phyloP scores from a whole-genome alignment of 2,329 filamentous ascomycete species.

The Aureobasidium sp. region DNA sequence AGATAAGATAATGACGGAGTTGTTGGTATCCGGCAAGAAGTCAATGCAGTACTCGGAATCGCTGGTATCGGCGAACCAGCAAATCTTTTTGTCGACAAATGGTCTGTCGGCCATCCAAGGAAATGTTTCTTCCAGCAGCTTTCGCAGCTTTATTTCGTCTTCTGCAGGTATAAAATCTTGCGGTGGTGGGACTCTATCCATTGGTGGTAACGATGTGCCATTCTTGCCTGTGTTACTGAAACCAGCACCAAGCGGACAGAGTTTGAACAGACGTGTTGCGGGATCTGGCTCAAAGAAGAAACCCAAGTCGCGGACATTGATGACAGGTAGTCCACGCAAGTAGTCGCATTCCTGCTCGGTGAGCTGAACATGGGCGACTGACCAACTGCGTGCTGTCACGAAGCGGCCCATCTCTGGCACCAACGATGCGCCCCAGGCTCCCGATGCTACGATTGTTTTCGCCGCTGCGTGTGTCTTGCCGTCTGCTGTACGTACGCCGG shows the following conservation, averaged over 20 bases:
- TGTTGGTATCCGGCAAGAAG: constrained; percentile 45
- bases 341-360: constrained; percentile 47
- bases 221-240: constrained; percentile 37
- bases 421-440: constrained; percentile 44
- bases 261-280: constrained; percentile 51
- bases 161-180: constrained; percentile 45
- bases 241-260: constrained; percentile 54
- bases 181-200: constrained; percentile 35
- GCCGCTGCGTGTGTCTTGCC: constrained; percentile 20
- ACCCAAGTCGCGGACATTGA: constrained; percentile 47
- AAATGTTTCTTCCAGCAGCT: constrained; percentile 46
- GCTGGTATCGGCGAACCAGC: constrained; percentile 57
- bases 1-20: constrained; percentile 45
- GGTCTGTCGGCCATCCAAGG: constrained; percentile 49
- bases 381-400: constrained; percentile 52
- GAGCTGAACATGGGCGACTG: constrained; percentile 53
- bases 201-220: constrained; percentile 39
- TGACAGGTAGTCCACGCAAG: constrained; percentile 54
- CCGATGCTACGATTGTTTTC: constrained; percentile 45
- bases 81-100: constrained; percentile 51
- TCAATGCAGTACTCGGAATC: constrained; percentile 57
- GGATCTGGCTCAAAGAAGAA: constrained; percentile 57
- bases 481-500: neutral
- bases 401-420: constrained; percentile 45
- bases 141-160: constrained; percentile 48